Base-by-base conservation (phyloP, 306 rosid genomes). In the Chamaecrista fasciculata region DNA sequence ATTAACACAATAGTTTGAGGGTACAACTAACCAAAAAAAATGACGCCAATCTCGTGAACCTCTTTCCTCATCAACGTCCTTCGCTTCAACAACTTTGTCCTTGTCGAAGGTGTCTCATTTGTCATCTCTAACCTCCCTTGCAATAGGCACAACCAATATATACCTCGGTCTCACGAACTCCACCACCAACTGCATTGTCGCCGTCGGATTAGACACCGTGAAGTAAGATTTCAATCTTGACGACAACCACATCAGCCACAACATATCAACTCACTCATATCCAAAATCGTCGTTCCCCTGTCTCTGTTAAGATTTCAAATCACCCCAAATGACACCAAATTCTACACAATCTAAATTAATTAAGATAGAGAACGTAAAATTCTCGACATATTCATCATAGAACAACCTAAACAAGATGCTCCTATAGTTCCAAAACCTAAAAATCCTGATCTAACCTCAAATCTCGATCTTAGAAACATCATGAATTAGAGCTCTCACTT, bases 131-230 rank as follows among this genome's bases (percentile, higher is more conserved):
- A 65, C 2, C 0, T 80, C 14, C 94, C 94, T 3, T 2, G 0
- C 0, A 71, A 61, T 63, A 90, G 96, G 48, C 0, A 37, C 8
- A 94, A 91, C 42, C 51, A 80, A 3, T 90, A 73, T 23, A n/a
- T n/a, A n/a, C n/a, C 82, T 90, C 20, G 96, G 94, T 14, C 81
- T 90, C 67, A 90, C 96, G 25, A 90, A 90, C 84, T 40, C 86
- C 62, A 14, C 86, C 78, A 78, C 78, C 2, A 91, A 90, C 26
- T 91, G 96, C 0, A 23, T 90, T 52, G 59, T 90, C 28, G 96
- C 94, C 19, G 15, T 90, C 25, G 96, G 87, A 57, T 76, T 90
- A 3, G 96, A 90, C 72, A 90, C 96, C 18, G 84, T 78, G 0
- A 83, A 87, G 63, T 80, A 90, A 61, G 66, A 42, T 2, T 85